These are phyloP conservation scores for Leccinellum rugosiceps DNA, from an alignment of 768 basidiomycete genomes.

Conservation along the genomic window DNA sequence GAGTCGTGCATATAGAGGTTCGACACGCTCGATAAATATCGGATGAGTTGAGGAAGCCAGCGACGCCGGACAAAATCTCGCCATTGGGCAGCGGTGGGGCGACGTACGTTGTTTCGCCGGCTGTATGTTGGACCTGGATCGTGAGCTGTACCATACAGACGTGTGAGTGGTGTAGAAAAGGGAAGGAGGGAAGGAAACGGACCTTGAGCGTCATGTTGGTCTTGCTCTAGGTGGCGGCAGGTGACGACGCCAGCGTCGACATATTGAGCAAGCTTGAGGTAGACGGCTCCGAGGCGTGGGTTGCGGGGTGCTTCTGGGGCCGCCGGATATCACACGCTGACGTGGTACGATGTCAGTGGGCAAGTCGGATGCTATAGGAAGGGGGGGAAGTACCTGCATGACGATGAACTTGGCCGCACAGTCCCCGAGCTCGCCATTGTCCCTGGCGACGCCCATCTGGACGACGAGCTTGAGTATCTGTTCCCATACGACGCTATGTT, in stretches of 20 bases:
- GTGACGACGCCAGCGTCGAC: conserved; percentile 55
- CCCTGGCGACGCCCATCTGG: conserved; percentile 57
- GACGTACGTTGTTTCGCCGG: conserved; percentile 54
- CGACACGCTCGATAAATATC: no score
- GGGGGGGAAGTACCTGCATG: conserved; percentile 40
- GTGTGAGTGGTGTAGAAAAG: background rate
- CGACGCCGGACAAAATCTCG: conserved; percentile 68
- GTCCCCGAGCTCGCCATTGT: conserved; percentile 44
- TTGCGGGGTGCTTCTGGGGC: no score
- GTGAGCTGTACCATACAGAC: conserved; percentile 43
- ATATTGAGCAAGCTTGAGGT: conserved; percentile 75
- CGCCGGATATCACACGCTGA: no score
- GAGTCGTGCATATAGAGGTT: conserved; percentile 24
- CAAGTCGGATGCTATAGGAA: background rate
- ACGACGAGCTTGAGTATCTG: conserved; percentile 54
- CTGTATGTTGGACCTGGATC: conserved; percentile 51
- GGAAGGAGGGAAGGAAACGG: background rate
- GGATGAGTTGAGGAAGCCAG: conserved; percentile 52
- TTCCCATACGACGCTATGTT: conserved; percentile 65
- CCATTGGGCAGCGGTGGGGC: conserved; percentile 69
- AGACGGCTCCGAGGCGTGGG: conserved; percentile 39
- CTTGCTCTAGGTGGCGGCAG: conserved; percentile 73
- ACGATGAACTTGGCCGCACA: conserved; percentile 64
- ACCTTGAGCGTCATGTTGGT: conserved; percentile 79
- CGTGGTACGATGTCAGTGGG: no score